Evolutionary conservation across 176 grass and related monocot species (phyloP).

Genomic region (Eragrostis curvula): DNA sequence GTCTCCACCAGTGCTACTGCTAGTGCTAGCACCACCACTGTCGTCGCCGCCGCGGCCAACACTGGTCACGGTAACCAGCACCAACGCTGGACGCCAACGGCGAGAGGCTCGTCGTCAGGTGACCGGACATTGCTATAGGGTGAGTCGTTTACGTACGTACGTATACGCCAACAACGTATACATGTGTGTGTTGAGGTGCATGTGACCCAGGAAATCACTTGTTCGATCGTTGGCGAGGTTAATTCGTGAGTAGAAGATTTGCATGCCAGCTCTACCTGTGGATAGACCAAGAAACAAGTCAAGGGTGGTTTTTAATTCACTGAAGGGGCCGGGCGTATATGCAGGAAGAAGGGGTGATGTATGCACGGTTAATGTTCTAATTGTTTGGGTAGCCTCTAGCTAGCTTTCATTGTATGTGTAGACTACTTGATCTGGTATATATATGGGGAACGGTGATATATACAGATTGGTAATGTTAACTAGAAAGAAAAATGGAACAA

Average conservation of each 20-base stretch:
- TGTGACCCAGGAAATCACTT: not conserved
- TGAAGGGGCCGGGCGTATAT: no score
- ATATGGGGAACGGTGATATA: constrained; percentile 33
- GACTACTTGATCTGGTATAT: constrained; percentile 32
- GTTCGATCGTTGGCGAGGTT: not conserved
- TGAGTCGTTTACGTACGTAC: not conserved
- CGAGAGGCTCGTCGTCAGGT: not conserved
- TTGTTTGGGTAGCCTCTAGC: constrained; percentile 15
- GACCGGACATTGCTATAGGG: constrained; percentile 12
- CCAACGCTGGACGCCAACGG: constrained; percentile 4
- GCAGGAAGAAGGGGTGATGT: not conserved
- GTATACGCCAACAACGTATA: not conserved
- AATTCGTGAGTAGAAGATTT: not conserved
- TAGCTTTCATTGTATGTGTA: constrained; percentile 42
- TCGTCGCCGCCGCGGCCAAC: not conserved
- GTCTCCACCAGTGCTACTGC: no score
- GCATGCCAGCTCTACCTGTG: not conserved
- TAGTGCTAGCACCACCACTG: not conserved
- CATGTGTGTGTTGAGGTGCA: not conserved
- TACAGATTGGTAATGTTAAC: constrained; percentile 10
- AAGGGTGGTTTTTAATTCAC: not conserved
- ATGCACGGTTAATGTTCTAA: constrained; percentile 4
- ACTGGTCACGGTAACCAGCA: not conserved
- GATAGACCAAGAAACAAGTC: not conserved
- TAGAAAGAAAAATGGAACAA: not conserved